These are phyloP conservation scores for Amaranthus tricolor DNA, from an alignment of 179 eudicot species.

Conservation along the genomic window DNA sequence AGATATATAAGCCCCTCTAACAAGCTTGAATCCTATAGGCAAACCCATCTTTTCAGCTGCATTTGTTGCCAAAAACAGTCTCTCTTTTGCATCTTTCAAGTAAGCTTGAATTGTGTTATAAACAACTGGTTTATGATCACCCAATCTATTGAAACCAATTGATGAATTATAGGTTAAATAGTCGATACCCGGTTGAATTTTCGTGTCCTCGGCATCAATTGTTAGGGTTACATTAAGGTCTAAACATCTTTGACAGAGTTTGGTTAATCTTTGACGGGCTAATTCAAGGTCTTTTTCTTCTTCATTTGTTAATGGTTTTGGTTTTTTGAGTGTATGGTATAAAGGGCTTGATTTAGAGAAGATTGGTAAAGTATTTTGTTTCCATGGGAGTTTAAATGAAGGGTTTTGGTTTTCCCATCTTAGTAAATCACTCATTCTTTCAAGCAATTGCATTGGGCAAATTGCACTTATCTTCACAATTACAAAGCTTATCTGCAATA, in stretches of 20 bases:
- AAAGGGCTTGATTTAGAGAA: conserved; percentile 67
- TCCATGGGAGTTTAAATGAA: conserved; percentile 80
- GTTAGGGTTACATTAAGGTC: conserved; percentile 55
- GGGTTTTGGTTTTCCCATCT: conserved; percentile 73
- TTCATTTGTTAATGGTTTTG: conserved; percentile 50
- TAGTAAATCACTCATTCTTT: conserved; percentile 63
- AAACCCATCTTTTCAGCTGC: conserved; percentile 69
- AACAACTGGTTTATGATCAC: conserved; percentile 38
- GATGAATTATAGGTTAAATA: conserved; percentile 70
- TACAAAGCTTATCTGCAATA: conserved; percentile 68
- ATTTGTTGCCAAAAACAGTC: conserved; percentile 41
- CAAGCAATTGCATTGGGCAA: conserved; percentile 52
- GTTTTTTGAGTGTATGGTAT: conserved; percentile 51
- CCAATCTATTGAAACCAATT: conserved; percentile 39
- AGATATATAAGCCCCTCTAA: conserved; percentile 92
- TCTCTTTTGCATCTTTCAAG: conserved; percentile 73
- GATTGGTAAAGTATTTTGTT: conserved; percentile 60
- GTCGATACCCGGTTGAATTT: conserved; percentile 69
- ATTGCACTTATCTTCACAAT: conserved; percentile 86
- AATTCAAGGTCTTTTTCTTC: conserved; percentile 50
- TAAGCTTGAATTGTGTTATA: conserved; percentile 80
- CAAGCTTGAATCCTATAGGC: conserved; percentile 78
- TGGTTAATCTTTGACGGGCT: conserved; percentile 40
- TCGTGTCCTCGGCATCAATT: conserved; percentile 67
- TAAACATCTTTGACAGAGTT: conserved; percentile 42